A percentile compares a stretch with the other conserved stretches of the same genome.
Evolutionary conservation across 176 grass and related monocot species (phyloP).

Genomic region (Guadua angustifolia): DNA sequence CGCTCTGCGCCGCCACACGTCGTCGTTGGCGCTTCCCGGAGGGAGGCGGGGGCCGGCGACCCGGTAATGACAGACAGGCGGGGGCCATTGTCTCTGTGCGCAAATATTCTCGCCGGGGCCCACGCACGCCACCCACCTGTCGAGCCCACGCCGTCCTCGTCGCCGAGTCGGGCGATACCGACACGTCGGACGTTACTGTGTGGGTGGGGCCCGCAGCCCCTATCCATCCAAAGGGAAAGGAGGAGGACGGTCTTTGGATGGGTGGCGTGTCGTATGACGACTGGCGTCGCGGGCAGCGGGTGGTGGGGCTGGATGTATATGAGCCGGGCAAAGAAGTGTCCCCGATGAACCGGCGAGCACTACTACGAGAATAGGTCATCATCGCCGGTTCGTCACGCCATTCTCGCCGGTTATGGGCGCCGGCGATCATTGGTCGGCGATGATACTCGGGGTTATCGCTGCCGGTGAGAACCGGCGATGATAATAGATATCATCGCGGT

Average conservation of each 20-base stretch:
- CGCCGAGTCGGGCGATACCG: not conserved
- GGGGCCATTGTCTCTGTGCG: not conserved
- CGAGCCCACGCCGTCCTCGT: not conserved
- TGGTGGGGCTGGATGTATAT: not conserved
- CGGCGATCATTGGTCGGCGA: too few relatives aligned
- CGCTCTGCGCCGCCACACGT: not conserved
- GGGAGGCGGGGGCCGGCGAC: too few relatives aligned
- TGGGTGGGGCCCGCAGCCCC: too few relatives aligned
- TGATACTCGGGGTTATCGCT: too few relatives aligned
- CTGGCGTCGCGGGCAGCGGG: too few relatives aligned
- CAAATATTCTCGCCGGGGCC: not conserved
- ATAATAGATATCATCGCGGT: too few relatives aligned
- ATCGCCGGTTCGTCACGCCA: too few relatives aligned
- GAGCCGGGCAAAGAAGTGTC: not conserved
- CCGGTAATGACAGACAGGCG: not conserved
- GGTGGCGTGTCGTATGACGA: too few relatives aligned
- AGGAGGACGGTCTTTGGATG: rapidly evolving
- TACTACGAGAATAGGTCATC: too few relatives aligned
- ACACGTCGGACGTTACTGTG: not conserved
- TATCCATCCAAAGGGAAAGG: not conserved
- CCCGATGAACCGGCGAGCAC: slow-evolving; percentile 61
- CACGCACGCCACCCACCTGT: too few relatives aligned
- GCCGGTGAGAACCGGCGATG: too few relatives aligned
- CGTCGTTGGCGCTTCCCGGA: not conserved
- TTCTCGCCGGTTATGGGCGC: too few relatives aligned